phyloP scores from a whole-genome alignment of 345 rosid species.

The Populus alba region DNA sequence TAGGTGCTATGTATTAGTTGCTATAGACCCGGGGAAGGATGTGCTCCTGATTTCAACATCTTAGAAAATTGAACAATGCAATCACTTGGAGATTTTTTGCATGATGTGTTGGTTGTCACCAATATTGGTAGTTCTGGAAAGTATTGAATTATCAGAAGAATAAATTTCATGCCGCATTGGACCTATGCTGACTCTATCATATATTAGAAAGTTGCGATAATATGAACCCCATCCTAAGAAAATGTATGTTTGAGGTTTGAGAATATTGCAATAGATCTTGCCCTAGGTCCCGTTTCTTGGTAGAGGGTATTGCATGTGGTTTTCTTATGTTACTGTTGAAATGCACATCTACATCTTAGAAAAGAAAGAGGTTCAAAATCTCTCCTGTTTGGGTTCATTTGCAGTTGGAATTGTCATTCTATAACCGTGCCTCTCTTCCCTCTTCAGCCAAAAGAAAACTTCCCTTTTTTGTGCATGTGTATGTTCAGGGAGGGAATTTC shows the following conservation, averaged over 20 bases:
- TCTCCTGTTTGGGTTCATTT: not conserved
- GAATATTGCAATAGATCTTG: not conserved
- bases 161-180: not conserved
- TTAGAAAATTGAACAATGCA: not conserved
- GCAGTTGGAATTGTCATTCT: not conserved
- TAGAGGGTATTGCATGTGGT: not conserved
- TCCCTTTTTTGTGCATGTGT: not conserved
- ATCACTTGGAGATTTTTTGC: not conserved
- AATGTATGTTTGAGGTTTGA: not conserved
- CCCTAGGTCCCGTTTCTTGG: not conserved
- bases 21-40: not conserved
- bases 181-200: not conserved
- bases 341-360: not conserved
- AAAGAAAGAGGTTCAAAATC: not conserved
- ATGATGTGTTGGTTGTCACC: not conserved
- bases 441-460: slow-evolving; percentile 5
- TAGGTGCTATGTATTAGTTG: not conserved
- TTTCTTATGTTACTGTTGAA: not conserved
- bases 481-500: not conserved
- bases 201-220: not conserved
- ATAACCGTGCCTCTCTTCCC: not conserved
- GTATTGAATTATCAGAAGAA: not conserved
- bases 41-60: not conserved
- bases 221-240: not conserved
- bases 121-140: not conserved